Evolutionary conservation across 495 filamentous ascomycete species (phyloP), one percentile per base, ranked within the genome.

Genomic region (Terfezia boudieri): DNA sequence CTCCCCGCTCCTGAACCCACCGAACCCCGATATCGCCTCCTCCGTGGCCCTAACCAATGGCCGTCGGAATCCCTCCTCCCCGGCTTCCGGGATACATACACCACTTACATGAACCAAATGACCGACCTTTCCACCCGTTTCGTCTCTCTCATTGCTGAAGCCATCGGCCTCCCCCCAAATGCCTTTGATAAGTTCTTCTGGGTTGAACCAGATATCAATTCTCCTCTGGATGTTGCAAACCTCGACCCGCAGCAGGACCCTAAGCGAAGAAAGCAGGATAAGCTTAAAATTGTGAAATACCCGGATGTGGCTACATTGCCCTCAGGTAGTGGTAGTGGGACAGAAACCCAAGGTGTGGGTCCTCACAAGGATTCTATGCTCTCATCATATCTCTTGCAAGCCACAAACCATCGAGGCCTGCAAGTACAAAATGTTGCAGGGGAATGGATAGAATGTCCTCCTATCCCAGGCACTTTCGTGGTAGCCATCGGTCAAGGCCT

Each of bases 281-380:
- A 90, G 61, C 70, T 94, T 41, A 96, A 96, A 65, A 84, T 94
- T 55, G 77, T 95, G 58, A 92, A 90, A 66, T 94, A 94, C 36
- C 63, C 63, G 12, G 63, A 65, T 54, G 38, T 58, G 37, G 52
- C 41, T 17, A 57, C 64, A 54, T 38, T 65, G n/a, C 35, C 49
- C 22, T 36, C 22, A 37, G 7, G 26, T 32, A 53, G 54, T 3
- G 5, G 5, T 37, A 32, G 23, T 17, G 37, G 8, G 1, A 49
- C 46, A 38, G 46, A 56, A 46, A 59, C 51, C 53, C 59, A 53
- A 38, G 55, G 62, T n/a, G 63, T 65, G 12, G 63, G 90, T 0
- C 82, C 90, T 9, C 90, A 98, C 67, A 98, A 98, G 66, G 90
- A 98, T 67, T 82, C 76, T 51, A 89, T 89, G 75, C 76, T 94